Percentiles rank a stretch among this genome's conserved stretches.
These are phyloP conservation scores for Cetraspora pellucida DNA, from an alignment of 192 early-diverging fungal species.

Conservation along the genomic window DNA sequence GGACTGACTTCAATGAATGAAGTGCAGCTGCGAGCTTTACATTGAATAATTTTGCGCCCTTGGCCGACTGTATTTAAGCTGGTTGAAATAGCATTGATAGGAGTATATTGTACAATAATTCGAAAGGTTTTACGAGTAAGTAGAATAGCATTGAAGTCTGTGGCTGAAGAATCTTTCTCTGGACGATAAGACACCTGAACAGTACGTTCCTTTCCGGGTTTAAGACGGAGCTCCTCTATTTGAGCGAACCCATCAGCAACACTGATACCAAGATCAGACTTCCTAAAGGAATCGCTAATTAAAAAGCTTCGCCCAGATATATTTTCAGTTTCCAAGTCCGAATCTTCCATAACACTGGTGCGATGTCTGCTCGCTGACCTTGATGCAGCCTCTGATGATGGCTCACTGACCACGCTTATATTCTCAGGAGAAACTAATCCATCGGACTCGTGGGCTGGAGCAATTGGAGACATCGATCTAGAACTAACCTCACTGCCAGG, in stretches of 20 bases:
- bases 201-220: slow-evolving; percentile 79
- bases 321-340: slow-evolving; percentile 8
- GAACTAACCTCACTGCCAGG: slow-evolving; percentile 52
- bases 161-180: slow-evolving; percentile 60
- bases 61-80: neutral
- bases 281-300: neutral
- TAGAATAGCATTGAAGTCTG: slow-evolving; percentile 73
- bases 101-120: slow-evolving; percentile 66
- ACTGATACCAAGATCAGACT: neutral
- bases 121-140: slow-evolving; percentile 69
- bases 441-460: slow-evolving; percentile 30
- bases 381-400: slow-evolving; percentile 6
- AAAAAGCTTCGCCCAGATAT: neutral
- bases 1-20: slow-evolving; percentile 89
- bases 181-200: slow-evolving; percentile 83
- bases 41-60: slow-evolving; percentile 82
- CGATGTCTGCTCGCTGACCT: neutral
- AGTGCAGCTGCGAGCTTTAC: slow-evolving; percentile 89
- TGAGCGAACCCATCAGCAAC: slow-evolving; percentile 40
- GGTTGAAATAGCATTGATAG: slow-evolving; percentile 39
- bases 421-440: slow-evolving; percentile 10
- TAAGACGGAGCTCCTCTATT: slow-evolving; percentile 87
- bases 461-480: slow-evolving; percentile 49
- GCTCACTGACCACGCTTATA: neutral
- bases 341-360: neutral